These are phyloP conservation scores for Marasmius oreades DNA, from an alignment of 1,284 basidiomycete species.

Conservation along the genomic window DNA sequence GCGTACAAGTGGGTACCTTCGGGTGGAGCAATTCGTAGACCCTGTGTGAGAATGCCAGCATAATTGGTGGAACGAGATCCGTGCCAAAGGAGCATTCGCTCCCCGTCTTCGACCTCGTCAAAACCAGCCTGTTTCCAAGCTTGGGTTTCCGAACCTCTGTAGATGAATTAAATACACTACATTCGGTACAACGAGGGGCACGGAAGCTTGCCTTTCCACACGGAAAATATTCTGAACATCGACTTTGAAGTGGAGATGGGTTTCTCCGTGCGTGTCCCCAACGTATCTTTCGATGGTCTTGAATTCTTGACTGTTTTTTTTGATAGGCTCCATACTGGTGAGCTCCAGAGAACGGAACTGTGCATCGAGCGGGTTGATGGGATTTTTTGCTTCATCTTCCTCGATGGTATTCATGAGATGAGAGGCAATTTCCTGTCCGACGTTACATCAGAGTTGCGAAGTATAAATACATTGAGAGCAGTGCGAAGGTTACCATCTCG, in stretches of 20 bases:
- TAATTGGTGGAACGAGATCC: conserved; percentile 62
- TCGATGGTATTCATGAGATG: conserved; percentile 47
- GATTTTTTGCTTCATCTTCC: conserved; percentile 40
- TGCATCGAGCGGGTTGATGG: conserved; percentile 55
- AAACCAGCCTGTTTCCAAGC: conserved; percentile 50
- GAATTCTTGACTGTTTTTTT: conserved; percentile 44
- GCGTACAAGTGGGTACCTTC: conserved; percentile 38
- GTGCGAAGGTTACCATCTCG: conserved; percentile 50
- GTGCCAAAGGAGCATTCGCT: conserved; percentile 64
- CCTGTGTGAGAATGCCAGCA: conserved; percentile 64
- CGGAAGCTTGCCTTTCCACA: conserved; percentile 44
- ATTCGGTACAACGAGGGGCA: not conserved
- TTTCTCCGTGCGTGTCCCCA: conserved; percentile 52
- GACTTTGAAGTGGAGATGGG: conserved; percentile 45
- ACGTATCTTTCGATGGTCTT: conserved; percentile 45
- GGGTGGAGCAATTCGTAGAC: conserved; percentile 65
- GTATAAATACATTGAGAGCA: not conserved
- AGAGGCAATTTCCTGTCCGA: conserved; percentile 49
- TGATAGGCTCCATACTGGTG: conserved; percentile 49
- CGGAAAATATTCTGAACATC: conserved; percentile 48
- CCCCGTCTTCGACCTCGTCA: conserved; percentile 41
- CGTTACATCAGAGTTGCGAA: conserved; percentile 3
- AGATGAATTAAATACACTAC: not conserved
- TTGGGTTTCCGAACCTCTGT: conserved; percentile 45
- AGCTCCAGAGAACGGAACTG: conserved; percentile 55